These are phyloP conservation scores for Torulaspora gathmanii DNA, from an alignment of 805 yeast species.

Conservation along the genomic window DNA sequence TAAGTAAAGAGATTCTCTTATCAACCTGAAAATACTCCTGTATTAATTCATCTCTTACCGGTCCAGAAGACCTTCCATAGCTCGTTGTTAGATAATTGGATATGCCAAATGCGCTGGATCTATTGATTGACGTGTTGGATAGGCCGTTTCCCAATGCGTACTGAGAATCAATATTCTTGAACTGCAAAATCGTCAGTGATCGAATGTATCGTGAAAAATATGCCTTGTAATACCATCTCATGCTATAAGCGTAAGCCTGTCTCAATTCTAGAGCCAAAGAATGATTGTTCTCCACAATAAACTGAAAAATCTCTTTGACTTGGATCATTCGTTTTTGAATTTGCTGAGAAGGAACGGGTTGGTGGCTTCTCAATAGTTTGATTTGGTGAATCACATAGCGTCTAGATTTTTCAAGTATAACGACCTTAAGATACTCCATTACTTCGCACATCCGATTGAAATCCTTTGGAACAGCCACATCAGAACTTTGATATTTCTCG, in stretches of 20 bases:
- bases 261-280: conserved; percentile 67
- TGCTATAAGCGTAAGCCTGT: conserved; percentile 79
- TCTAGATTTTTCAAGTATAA: conserved; percentile 71
- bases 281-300: conserved; percentile 50
- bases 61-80: conserved; percentile 13
- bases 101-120: conserved; percentile 26
- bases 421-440: conserved; percentile 49
- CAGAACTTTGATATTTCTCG: conserved; percentile 35
- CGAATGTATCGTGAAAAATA: conserved; percentile 72
- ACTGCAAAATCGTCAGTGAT: conserved; percentile 60
- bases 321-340: conserved; percentile 63
- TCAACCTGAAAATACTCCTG: conserved; percentile 57
- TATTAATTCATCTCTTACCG: conserved; percentile 30
- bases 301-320: conserved; percentile 57
- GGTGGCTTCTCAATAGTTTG: conserved; percentile 56
- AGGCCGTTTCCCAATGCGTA: conserved; percentile 50
- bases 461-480: conserved; percentile 24
- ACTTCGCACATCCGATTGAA: conserved; percentile 23
- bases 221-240: conserved; percentile 87
- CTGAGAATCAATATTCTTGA: conserved; percentile 51
- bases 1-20: conserved; percentile 55
- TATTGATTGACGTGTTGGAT: conserved; percentile 27
- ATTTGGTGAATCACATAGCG: conserved; percentile 62
- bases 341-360: conserved; percentile 63
- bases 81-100: conserved; percentile 26